phyloP scores from a whole-genome alignment of 495 filamentous ascomycete genomes.

The Daldinia concentrica region DNA sequence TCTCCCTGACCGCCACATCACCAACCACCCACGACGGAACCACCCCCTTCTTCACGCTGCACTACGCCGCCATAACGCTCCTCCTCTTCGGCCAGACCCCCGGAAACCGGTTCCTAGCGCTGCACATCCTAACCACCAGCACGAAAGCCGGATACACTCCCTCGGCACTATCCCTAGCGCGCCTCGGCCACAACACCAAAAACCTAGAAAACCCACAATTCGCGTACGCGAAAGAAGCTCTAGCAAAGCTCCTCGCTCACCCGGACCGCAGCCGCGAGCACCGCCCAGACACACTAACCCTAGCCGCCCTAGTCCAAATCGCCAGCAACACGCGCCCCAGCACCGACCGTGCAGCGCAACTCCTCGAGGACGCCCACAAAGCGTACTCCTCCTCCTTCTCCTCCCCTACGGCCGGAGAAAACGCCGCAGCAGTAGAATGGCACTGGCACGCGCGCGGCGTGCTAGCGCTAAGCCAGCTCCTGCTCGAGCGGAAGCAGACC shows the following conservation, averaged over 20 bases:
- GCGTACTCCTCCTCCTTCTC: too few relatives aligned
- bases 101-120: background rate
- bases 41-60: conserved; percentile 26
- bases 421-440: conserved; percentile 45
- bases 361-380: conserved; percentile 1
- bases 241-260: conserved; percentile 7
- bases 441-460: conserved; percentile 45
- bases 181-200: conserved; percentile 5
- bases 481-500: background rate
- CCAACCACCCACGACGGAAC: background rate
- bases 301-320: conserved; percentile 16
- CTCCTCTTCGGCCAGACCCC: background rate
- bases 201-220: conserved; percentile 20
- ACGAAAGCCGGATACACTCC: conserved; percentile 26
- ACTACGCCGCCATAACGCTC: conserved; percentile 26
- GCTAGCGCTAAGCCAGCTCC: conserved; percentile 13
- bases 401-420: background rate
- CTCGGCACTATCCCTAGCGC: conserved; percentile 21
- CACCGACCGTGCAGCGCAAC: conserved; percentile 21
- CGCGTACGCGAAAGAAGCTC: conserved; percentile 2
- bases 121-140: conserved; percentile 36
- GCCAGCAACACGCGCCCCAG: background rate
- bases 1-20: conserved; percentile 5
- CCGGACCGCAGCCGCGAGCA: background rate
- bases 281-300: conserved; percentile 37